Evolutionary conservation across 352 stramenopile genomes (phyloP).

Genomic region (Globisporangium megalacanthum): DNA sequence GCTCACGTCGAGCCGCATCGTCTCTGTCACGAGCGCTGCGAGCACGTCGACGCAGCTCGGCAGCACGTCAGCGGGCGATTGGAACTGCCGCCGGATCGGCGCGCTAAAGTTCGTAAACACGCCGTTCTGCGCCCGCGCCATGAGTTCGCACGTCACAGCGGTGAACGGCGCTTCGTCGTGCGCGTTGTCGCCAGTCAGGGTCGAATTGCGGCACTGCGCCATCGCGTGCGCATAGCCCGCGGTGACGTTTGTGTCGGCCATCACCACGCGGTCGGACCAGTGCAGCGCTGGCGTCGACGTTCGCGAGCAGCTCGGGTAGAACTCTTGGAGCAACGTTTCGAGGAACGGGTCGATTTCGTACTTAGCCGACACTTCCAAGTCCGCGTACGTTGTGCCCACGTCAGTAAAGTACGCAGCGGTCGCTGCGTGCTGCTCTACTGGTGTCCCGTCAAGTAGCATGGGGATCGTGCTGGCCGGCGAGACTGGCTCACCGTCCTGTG

Average conservation of each 20-base stretch:
- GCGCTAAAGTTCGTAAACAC: conserved; percentile 72
- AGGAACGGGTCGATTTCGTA: conserved; percentile 62
- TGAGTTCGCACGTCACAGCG: conserved; percentile 59
- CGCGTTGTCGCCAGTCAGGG: conserved; percentile 23
- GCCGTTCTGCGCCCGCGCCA: conserved; percentile 62
- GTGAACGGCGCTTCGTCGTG: conserved; percentile 38
- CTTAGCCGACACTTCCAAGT: conserved; percentile 31
- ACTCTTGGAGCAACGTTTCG: conserved; percentile 49
- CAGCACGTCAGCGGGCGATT: conserved; percentile 30
- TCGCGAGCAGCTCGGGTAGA: conserved; percentile 32
- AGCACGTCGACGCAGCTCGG: conserved; percentile 53
- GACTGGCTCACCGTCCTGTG: conserved; percentile 14
- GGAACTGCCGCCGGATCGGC: conserved; percentile 50
- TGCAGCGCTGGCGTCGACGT: conserved; percentile 25
- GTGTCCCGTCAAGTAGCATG: conserved; percentile 23
- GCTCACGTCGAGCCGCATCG: conserved; percentile 32
- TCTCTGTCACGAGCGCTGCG: conserved; percentile 32
- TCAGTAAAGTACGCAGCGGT: conserved; percentile 19
- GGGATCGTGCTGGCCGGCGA: conserved; percentile 18
- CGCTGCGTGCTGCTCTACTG: conserved; percentile 17
- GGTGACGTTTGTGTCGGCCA: conserved; percentile 39
- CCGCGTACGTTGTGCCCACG: conserved; percentile 22
- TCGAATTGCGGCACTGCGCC: conserved; percentile 40
- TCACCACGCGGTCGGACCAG: conserved; percentile 28
- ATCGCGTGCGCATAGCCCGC: conserved; percentile 44